These are phyloP conservation scores for Mortierella sp. DNA, from an alignment of 371 early-diverging fungal species.

Conservation along the genomic window DNA sequence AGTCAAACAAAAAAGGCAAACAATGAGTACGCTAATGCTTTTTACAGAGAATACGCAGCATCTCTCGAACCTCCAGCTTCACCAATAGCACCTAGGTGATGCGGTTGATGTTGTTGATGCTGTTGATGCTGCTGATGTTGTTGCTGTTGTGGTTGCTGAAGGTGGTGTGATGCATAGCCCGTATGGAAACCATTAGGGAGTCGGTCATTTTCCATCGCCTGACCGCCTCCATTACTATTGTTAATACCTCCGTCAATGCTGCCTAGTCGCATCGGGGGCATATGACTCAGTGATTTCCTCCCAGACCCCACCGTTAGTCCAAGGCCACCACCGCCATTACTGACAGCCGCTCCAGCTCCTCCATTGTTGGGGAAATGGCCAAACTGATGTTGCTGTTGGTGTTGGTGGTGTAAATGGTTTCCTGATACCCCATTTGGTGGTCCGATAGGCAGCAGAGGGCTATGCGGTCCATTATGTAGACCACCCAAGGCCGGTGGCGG, in stretches of 20 bases:
- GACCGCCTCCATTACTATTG: slow-evolving; percentile 21
- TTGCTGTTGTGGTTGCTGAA: slow-evolving; percentile 36
- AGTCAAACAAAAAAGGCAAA: not conserved
- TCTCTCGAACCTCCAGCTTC: slow-evolving; percentile 16
- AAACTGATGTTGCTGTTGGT: slow-evolving; percentile 18
- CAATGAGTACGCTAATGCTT: slow-evolving; percentile 4
- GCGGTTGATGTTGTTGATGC: slow-evolving; percentile 4
- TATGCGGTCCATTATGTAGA: slow-evolving; percentile 28
- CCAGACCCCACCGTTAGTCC: slow-evolving; percentile 43
- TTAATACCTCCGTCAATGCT: slow-evolving; percentile 16
- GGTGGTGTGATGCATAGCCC: slow-evolving; percentile 20
- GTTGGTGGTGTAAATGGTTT: slow-evolving; percentile 22
- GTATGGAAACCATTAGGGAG: slow-evolving; percentile 27
- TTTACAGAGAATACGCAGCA: slow-evolving; percentile 16
- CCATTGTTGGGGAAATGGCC: slow-evolving; percentile 24
- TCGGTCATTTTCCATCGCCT: slow-evolving; percentile 37
- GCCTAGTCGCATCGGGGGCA: slow-evolving; percentile 22
- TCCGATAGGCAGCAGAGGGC: slow-evolving; percentile 34
- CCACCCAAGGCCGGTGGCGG: slow-evolving; percentile 32
- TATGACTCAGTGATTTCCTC: slow-evolving; percentile 49
- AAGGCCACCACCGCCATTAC: slow-evolving; percentile 4
- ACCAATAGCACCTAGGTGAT: slow-evolving; percentile 33
- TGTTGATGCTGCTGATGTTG: slow-evolving; percentile 17
- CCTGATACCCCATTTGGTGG: slow-evolving; percentile 18
- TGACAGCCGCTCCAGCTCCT: not conserved